Evolutionary conservation across 345 rosid genomes (phyloP).

Genomic region (Citrus cavaleriei): DNA sequence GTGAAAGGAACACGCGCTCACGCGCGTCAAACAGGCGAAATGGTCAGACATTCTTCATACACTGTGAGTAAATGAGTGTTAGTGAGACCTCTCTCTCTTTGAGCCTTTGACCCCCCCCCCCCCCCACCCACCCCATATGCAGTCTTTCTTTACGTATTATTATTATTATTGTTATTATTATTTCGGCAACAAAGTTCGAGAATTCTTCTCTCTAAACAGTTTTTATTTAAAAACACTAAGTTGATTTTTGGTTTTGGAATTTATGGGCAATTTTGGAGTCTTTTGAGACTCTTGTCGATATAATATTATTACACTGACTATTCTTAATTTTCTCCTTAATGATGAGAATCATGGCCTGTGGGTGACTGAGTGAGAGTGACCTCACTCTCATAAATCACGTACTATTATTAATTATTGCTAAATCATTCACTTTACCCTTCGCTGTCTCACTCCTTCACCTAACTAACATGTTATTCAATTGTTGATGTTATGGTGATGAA

Average conservation of each 20-base stretch:
- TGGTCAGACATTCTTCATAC: conserved; percentile 26
- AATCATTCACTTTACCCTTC: conserved; percentile 23
- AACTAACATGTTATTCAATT: not conserved
- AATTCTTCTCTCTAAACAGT: conserved; percentile 1
- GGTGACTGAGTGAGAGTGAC: not conserved
- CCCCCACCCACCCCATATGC: not conserved
- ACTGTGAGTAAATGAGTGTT: not conserved
- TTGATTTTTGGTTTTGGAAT: conserved; percentile 25
- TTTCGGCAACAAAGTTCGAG: conserved; percentile 15
- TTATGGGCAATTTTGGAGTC: conserved; percentile 32
- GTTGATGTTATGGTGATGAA: no score
- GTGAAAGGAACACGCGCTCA: conserved; percentile 26
- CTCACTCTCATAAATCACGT: not conserved
- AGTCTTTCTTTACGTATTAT: not conserved
- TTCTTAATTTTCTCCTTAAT: not conserved
- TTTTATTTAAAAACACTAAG: not conserved
- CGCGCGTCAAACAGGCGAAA: conserved; percentile 22
- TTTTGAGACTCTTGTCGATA: conserved; percentile 42
- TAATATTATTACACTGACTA: not conserved
- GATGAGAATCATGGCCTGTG: not conserved
- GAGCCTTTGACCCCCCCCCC: not conserved
- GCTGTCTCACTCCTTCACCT: not conserved
- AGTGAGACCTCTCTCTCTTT: conserved; percentile 10
- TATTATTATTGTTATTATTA: no score
- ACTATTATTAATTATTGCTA: conserved; percentile 36